Evolutionary conservation across 164 flowering plant species (phyloP), one percentile per base, ranked within the genome.

Genomic region (Buxus sempervirens): DNA sequence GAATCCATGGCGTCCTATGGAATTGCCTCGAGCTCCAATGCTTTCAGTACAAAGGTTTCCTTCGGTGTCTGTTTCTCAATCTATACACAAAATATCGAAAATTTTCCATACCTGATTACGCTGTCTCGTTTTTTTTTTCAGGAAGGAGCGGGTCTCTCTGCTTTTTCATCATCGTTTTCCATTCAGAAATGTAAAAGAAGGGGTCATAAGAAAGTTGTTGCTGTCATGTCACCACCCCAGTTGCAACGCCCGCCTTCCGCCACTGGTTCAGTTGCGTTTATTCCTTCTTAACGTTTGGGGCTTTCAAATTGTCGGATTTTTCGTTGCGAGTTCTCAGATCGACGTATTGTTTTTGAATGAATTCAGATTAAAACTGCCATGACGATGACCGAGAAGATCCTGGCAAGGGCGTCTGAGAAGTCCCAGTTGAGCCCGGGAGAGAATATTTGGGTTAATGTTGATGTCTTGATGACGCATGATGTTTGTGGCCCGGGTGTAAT

Each of bases 401-500:
- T 96, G 61, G 96, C 97, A 0, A 84, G 85, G 76, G 97, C 96
- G 28, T 87, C 96, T 19, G 91, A 93, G 84, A 90, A 80, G 77
- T 32, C 89, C 18, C 84, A 83, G 24, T 72, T 96, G 82, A 81
- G 68, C 28, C 97, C 98, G 0, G 99, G 98, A 58, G 99, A 96
- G 66, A 96, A 96, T 80, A 88, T 88, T 13, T 96, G 99, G 99
- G 98, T 91, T 19, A 84, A 96, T 69, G 87, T 96, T 69, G 97
- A 96, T 82, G 66, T 85, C 55, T 81, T 96, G 87, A 96, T 96
- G 99, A 96, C 99, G 19, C 99, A 96, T 77, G 99, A 96, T 85
- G 96, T 96, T 64, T 90, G 95, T 73, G 99, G 99, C 24, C 98
- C 99, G 21, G 97, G 97, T 61, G 76, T 97, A 12, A 64, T 91